Conservation (phyloP, 2,329 filamentous ascomycete genomes). For the Rhynchosporium graminicola region DNA sequence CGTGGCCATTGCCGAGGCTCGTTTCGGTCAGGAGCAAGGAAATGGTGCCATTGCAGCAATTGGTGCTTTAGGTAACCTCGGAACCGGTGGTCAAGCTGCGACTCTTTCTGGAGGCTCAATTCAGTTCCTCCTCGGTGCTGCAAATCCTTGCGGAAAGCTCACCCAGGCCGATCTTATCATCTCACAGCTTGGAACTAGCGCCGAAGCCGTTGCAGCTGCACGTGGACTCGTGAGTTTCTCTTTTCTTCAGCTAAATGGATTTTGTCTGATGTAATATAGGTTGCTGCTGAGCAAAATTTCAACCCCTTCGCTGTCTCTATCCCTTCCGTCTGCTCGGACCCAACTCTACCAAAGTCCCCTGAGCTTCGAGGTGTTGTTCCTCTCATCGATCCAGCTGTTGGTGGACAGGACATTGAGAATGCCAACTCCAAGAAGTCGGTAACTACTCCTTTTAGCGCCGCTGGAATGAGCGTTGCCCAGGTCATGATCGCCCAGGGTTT, state of each 20-base stretch:
- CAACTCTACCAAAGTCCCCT: constrained; percentile 59
- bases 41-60: constrained; percentile 54
- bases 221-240: constrained; percentile 49
- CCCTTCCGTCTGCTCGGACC: constrained; percentile 64
- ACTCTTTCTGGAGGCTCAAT: constrained; percentile 65
- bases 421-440: constrained; percentile 57
- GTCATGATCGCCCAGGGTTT: constrained; percentile 64
- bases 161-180: constrained; percentile 65
- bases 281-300: constrained; percentile 72
- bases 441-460: constrained; percentile 55
- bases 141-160: constrained; percentile 69
- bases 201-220: constrained; percentile 62
- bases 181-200: constrained; percentile 57
- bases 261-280: background rate
- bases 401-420: constrained; percentile 58
- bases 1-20: constrained; percentile 37
- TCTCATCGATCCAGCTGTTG: constrained; percentile 65
- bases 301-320: constrained; percentile 63
- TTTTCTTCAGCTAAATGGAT: too few relatives aligned
- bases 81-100: constrained; percentile 59
- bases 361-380: constrained; percentile 67
- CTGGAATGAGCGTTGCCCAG: constrained; percentile 65
- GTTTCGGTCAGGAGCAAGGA: constrained; percentile 62
- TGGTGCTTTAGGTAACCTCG: constrained; percentile 53
- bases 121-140: constrained; percentile 61